Evolutionary conservation across 306 rosid genomes (phyloP), one percentile per base, ranked within the genome.

Genomic region (Fragaria ananassa): DNA sequence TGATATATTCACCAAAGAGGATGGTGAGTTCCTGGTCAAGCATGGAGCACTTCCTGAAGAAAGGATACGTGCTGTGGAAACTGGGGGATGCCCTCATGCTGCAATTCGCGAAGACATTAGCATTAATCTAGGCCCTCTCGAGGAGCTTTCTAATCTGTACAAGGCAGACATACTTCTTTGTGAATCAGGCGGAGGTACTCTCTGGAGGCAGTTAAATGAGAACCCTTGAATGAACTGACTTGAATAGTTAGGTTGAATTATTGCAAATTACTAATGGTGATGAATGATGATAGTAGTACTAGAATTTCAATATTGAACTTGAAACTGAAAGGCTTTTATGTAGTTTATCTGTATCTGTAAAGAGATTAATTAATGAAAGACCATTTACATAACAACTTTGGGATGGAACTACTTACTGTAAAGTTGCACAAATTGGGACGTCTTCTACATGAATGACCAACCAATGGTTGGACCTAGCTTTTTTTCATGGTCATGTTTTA

Each of bases 71-170:
- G 99, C 99, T 31, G 96, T 95, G 29, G 99, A 95, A 87, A 92
- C 97, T 68, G 99, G 97, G 42, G 99, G 97, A 11, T 95, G 99
- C 63, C 99, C 99, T 0, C 99, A 91, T 42, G 99, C 99, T 62
- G 99, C 99, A 0, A 90, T 95, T 76, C 85, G 97, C 4, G 99
- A 95, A 81, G 99, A 95, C 77, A 95, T 95, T 60, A 95, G 99
- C 84, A 92, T 95, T 71, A 95, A 95, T 84, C 99, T 95, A 71
- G 99, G 99, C 15, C 97, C 99, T 0, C 85, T 95, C 1, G 99
- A 95, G 68, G 96, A 95, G 86, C 97, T 95, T 62, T 95, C 99
- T 0, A 95, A 88, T 79, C 79, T 95, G 64, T 88, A 70, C 68
- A 89, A 86, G 76, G 77, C 99, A 31, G 97, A 95, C 86, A 69